Evolutionary conservation across 2,329 filamentous ascomycete genomes (phyloP).

Genomic region (Chaetomiaceae sp.): DNA sequence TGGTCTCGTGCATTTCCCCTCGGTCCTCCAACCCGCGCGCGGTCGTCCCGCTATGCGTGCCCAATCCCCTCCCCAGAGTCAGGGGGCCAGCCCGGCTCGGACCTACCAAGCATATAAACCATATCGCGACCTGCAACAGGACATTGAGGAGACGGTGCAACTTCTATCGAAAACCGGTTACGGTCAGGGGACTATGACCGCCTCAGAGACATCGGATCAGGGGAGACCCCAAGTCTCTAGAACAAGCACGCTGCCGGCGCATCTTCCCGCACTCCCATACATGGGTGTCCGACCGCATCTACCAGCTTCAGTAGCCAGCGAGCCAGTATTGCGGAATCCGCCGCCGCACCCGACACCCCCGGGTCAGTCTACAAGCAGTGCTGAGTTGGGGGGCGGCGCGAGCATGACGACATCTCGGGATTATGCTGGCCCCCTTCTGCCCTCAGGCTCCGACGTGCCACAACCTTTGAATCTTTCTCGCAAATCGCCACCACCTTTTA

Average conservation of each 20-base stretch:
- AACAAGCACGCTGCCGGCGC: conserved; percentile 25
- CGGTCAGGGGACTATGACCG: conserved; percentile 1
- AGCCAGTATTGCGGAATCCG: neutral
- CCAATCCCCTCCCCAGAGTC: conserved; percentile 15
- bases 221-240: conserved; percentile 14
- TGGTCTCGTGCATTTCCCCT: conserved; percentile 26
- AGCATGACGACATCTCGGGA: neutral
- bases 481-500: conserved; percentile 10
- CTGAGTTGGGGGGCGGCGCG: neutral
- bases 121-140: conserved; percentile 14
- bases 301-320: conserved; percentile 9
- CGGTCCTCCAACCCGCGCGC: conserved; percentile 31
- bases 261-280: conserved; percentile 26
- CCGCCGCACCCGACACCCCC: neutral
- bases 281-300: conserved; percentile 18
- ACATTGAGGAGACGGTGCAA: conserved; percentile 22
- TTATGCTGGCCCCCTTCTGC: conserved; percentile 15
- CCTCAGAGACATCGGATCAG: neutral
- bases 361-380: neutral
- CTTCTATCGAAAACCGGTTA: conserved; percentile 13
- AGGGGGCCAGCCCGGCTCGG: conserved; percentile 11
- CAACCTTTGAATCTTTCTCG: conserved; percentile 18
- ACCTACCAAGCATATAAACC: conserved; percentile 21
- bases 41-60: conserved; percentile 20
- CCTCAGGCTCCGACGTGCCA: conserved; percentile 15